These are phyloP conservation scores for Hortaea sp. DNA, from an alignment of 2,329 filamentous ascomycete species.

Conservation along the genomic window DNA sequence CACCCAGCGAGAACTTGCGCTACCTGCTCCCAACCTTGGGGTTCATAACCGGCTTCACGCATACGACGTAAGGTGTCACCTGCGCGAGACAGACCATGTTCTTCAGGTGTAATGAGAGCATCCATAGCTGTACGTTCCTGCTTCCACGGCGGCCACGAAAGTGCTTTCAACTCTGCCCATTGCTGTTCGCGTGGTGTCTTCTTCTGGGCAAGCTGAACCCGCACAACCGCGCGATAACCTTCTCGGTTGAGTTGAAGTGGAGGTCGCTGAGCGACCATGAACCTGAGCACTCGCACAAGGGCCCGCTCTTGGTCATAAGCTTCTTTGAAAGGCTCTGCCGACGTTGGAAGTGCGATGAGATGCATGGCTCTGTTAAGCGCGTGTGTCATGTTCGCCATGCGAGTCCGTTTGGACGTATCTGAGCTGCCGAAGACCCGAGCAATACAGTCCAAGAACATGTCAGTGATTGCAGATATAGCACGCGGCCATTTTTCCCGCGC, in stretches of 20 bases:
- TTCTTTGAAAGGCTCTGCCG: conserved; percentile 40
- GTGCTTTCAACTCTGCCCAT: conserved; percentile 49
- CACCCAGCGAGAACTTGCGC: conserved; percentile 48
- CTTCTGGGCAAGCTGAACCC: conserved; percentile 46
- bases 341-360: conserved; percentile 28
- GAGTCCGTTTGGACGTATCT: background rate
- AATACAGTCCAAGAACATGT: conserved; percentile 11
- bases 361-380: conserved; percentile 21
- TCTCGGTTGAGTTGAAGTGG: conserved; percentile 45
- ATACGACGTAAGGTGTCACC: conserved; percentile 45
- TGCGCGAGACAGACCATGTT: conserved; percentile 48
- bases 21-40: conserved; percentile 42
- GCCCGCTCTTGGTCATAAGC: conserved; percentile 44
- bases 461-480: conserved; percentile 23
- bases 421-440: background rate
- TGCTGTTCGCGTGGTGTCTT: conserved; percentile 47
- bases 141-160: conserved; percentile 58
- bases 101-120: conserved; percentile 44
- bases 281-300: conserved; percentile 46
- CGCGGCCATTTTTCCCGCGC: conserved; percentile 41
- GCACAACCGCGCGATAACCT: conserved; percentile 48
- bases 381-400: conserved; percentile 2
- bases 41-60: conserved; percentile 49
- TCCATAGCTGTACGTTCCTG: conserved; percentile 52
- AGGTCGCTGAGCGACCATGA: conserved; percentile 47